Evolutionary conservation across 345 rosid genomes (phyloP).

Genomic region (Eucalyptus tenuipes): DNA sequence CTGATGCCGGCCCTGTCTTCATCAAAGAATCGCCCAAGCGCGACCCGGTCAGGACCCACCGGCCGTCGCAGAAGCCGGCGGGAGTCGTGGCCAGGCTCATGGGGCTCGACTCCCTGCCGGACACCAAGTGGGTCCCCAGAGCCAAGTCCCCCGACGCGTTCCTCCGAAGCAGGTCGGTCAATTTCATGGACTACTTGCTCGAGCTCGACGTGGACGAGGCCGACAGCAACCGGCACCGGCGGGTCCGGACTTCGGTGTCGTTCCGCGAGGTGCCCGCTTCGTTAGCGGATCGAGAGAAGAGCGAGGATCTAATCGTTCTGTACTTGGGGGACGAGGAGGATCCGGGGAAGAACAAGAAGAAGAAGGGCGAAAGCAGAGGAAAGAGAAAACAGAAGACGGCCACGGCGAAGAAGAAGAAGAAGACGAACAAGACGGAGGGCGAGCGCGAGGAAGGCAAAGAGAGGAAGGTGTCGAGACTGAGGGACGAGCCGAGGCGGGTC

Average conservation of each 20-base stretch:
- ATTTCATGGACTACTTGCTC: slow-evolving; percentile 72
- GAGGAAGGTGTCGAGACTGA: slow-evolving; percentile 23
- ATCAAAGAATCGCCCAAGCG: not conserved
- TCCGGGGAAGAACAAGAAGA: slow-evolving; percentile 5
- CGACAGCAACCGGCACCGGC: slow-evolving; percentile 19
- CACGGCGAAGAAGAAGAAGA: not conserved
- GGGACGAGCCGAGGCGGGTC: slow-evolving; percentile 38
- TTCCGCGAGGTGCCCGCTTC: slow-evolving; percentile 48
- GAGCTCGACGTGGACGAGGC: slow-evolving; percentile 18
- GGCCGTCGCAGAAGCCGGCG: slow-evolving; percentile 12
- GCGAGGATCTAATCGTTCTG: slow-evolving; percentile 21
- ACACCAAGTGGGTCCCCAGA: slow-evolving; percentile 19
- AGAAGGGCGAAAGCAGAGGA: not conserved
- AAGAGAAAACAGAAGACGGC: slow-evolving; percentile 4
- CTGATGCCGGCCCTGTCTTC: slow-evolving; percentile 4
- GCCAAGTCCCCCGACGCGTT: slow-evolving; percentile 29
- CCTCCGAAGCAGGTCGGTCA: slow-evolving; percentile 69
- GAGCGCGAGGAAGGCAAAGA: slow-evolving; percentile 6
- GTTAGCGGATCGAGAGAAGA: not conserved
- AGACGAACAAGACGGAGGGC: not conserved
- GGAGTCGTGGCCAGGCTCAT: slow-evolving; percentile 80
- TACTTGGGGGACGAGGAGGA: slow-evolving; percentile 31
- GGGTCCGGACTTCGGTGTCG: slow-evolving; percentile 64
- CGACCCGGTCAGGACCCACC: slow-evolving; percentile 4
- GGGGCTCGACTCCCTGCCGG: slow-evolving; percentile 70